phyloP scores from a whole-genome alignment of 1,139 yeast species.

The Lodderomyces margitis region DNA sequence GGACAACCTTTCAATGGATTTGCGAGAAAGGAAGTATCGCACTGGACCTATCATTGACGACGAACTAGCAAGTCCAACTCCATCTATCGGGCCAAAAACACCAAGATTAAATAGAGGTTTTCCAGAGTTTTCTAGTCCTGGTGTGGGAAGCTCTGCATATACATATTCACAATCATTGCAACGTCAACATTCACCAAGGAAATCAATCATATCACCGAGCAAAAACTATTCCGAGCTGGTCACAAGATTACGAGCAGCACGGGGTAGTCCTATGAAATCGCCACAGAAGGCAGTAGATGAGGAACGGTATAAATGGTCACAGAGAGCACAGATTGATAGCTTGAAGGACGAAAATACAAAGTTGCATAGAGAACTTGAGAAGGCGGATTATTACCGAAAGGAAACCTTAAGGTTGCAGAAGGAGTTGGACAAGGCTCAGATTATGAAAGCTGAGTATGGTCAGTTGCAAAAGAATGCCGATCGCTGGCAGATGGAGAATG shows the following conservation, averaged over 20 bases:
- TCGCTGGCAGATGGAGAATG: background rate
- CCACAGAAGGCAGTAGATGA: background rate
- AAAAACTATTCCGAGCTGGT: conserved; percentile 2
- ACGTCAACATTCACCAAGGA: background rate
- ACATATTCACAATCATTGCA: background rate
- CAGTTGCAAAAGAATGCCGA: background rate
- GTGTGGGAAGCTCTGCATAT: too few species aligned
- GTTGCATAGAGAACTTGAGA: background rate
- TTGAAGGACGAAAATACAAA: background rate
- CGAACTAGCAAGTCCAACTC: background rate
- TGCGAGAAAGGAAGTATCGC: background rate
- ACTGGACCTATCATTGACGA: background rate
- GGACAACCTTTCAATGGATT: conserved; percentile 1
- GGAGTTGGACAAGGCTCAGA: background rate
- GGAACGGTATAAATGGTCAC: background rate
- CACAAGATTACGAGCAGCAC: background rate
- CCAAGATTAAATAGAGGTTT: background rate
- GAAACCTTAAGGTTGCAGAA: background rate
- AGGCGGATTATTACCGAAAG: background rate
- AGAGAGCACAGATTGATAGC: background rate
- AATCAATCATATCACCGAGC: background rate
- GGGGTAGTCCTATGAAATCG: background rate
- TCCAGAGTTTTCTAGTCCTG: background rate
- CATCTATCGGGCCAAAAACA: background rate
- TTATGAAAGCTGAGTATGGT: background rate